phyloP scores from a whole-genome alignment of 441 rosid genomes.

The Erodium texanum region DNA sequence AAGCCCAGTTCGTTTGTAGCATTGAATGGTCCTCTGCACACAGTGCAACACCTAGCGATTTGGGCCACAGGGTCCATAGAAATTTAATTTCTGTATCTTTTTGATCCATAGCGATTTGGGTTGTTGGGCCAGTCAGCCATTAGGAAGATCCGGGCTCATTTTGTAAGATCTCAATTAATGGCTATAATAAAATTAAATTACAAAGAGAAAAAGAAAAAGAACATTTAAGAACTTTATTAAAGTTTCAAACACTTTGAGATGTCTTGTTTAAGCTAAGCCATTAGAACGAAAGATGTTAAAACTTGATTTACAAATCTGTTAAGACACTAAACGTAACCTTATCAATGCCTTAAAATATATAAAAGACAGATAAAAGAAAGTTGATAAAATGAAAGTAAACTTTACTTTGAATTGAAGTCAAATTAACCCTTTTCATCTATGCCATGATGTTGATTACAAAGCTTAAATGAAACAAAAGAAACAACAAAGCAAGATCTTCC shows the following conservation, averaged over 20 bases:
- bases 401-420: neutral
- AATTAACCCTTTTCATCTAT: neutral
- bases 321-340: too few species aligned
- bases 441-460: neutral
- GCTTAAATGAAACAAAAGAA: neutral
- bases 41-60: neutral
- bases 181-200: too few species aligned
- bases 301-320: too few species aligned
- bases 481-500: neutral
- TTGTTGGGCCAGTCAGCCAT: neutral
- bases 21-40: too few species aligned
- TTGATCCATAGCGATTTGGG: neutral
- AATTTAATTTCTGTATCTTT: neutral
- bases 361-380: neutral
- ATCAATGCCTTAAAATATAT: neutral
- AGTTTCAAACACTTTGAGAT: too few species aligned
- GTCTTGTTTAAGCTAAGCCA: too few species aligned
- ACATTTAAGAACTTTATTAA: too few species aligned
- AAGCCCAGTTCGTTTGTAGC: neutral
- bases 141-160: too few species aligned
- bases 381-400: neutral
- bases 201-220: too few species aligned
- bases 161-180: too few species aligned
- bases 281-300: too few species aligned
- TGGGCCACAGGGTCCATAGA: neutral